Percentiles rank a stretch among this genome's conserved stretches.
These are phyloP conservation scores for Sarocladium oryzae DNA, from an alignment of 2,329 filamentous ascomycete species.

Conservation along the genomic window DNA sequence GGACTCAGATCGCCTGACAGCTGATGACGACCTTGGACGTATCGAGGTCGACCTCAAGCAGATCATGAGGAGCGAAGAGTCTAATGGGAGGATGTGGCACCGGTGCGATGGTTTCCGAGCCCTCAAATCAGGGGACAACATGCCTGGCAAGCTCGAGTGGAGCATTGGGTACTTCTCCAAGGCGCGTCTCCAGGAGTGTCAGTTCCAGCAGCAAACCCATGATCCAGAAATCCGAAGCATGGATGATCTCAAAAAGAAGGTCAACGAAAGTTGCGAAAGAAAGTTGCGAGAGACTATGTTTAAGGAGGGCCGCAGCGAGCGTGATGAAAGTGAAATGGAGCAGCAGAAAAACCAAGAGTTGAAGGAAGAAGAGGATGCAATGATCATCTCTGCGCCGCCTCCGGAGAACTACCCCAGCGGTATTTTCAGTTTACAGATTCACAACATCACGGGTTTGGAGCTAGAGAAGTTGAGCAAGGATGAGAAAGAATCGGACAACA, in stretches of 20 bases:
- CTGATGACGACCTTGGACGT: conserved; percentile 68
- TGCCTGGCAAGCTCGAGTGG: conserved; percentile 65
- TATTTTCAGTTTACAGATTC: conserved; percentile 63
- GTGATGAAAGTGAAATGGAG: conserved; percentile 55
- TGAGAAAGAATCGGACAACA: conserved; percentile 31
- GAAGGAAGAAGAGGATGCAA: conserved; percentile 51
- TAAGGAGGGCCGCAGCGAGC: conserved; percentile 36
- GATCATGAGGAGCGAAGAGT: conserved; percentile 52
- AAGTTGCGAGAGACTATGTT: conserved; percentile 59
- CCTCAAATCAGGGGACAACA: conserved; percentile 56
- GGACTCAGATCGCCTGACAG: conserved; percentile 67
- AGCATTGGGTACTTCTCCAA: conserved; percentile 67
- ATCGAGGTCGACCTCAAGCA: conserved; percentile 63
- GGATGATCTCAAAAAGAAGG: conserved; percentile 52
- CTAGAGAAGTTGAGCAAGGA: conserved; percentile 53
- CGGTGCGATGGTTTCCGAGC: conserved; percentile 60
- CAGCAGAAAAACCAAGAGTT: conserved; percentile 64
- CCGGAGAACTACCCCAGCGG: conserved; percentile 56
- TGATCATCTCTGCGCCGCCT: conserved; percentile 63
- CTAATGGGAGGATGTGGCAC: conserved; percentile 55
- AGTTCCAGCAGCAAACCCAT: conserved; percentile 55
- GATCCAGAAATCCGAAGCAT: conserved; percentile 50
- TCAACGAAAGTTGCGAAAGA: conserved; percentile 44
- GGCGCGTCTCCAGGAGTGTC: conserved; percentile 52
- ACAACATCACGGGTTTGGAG: conserved; percentile 65